Evolutionary conservation across 768 basidiomycete genomes (phyloP), one percentile per base, ranked within the genome.

Genomic region (Glaciozyma martinii): DNA sequence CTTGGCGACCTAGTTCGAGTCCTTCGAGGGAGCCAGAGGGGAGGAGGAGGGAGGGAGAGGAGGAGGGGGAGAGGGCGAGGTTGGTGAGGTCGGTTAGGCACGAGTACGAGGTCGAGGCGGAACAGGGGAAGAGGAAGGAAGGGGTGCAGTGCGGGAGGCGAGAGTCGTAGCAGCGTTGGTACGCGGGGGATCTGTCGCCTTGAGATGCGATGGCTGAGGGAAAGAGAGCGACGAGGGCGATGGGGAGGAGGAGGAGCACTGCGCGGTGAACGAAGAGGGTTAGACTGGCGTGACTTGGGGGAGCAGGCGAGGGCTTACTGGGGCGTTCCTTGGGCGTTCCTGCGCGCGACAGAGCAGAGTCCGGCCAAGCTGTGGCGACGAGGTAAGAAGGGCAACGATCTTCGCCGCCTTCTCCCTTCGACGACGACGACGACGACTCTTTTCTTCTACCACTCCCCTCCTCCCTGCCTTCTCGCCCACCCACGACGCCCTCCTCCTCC

Each of bases 81-180:
- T 62, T 54, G 46, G 52, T 47, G 46, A 59, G 58, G 32, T 21
- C 13, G 30, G 56, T 56, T 84, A 87, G 90, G 78, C 95, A 99
- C 5, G 74, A 76, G 75, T 99, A 99, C 75, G 85, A 95, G 40
- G 87, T 83, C 93, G 93, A 98, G n/a, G 83, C 79, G 32, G 80
- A 42, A 89, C 80, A 40, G 81, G 75, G n/a, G 84, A 70, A 4
- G 86, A n/a, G 27, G 33, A 30, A 30, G 23, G 37, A 23, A 7
- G 56, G 30, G 12, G 72, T 85, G 86, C 55, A 74, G 76, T 21
- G 67, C 10, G 74, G 32, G 18, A 71, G 64, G 74, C 86, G 86
- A 25, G 72, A 69, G 30, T 76, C 69, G 16, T 85, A 76, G 75
- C 86, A 88, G 56, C 75, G 71, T 33, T 78, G 76, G 73, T 84